These are phyloP conservation scores for Phytopythium helicoides DNA, from an alignment of 352 stramenopile species.

Conservation along the genomic window DNA sequence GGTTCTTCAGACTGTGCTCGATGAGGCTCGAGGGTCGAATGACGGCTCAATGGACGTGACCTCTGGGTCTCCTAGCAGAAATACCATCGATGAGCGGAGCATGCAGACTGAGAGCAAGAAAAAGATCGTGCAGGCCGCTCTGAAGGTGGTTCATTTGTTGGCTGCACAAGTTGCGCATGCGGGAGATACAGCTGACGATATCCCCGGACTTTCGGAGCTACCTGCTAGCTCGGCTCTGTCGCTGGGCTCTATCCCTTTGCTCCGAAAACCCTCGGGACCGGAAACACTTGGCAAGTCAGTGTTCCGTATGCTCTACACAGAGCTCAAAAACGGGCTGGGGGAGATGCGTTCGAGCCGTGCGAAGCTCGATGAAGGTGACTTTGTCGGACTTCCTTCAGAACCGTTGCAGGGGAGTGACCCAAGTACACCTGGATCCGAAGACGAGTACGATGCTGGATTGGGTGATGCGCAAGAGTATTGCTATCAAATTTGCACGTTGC, in stretches of 20 bases:
- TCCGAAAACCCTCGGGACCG: slow-evolving; percentile 80
- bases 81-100: slow-evolving; percentile 28
- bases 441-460: slow-evolving; percentile 25
- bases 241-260: slow-evolving; percentile 68
- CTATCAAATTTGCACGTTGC: slow-evolving; percentile 85
- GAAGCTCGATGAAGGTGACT: background rate
- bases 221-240: slow-evolving; percentile 38
- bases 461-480: slow-evolving; percentile 83
- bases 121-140: slow-evolving; percentile 81
- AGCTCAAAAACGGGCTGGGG: slow-evolving; percentile 85
- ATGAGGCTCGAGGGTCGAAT: slow-evolving; percentile 69
- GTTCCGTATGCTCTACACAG: slow-evolving; percentile 90
- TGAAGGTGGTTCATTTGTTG: slow-evolving; percentile 87
- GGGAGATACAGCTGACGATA: slow-evolving; percentile 57
- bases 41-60: slow-evolving; percentile 20
- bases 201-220: slow-evolving; percentile 53
- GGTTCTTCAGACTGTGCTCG: slow-evolving; percentile 87
- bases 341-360: slow-evolving; percentile 46
- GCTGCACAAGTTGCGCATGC: slow-evolving; percentile 86
- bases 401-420: slow-evolving; percentile 42
- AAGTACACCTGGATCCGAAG: slow-evolving; percentile 31
- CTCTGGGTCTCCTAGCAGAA: background rate
- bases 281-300: slow-evolving; percentile 89
- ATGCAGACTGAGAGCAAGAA: slow-evolving; percentile 53
- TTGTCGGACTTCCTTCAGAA: slow-evolving; percentile 19